A percentile compares a stretch with the other conserved stretches of the same genome.
These are phyloP conservation scores for Didymellaceae sp. DNA, from an alignment of 2,329 filamentous ascomycete genomes.

Conservation along the genomic window DNA sequence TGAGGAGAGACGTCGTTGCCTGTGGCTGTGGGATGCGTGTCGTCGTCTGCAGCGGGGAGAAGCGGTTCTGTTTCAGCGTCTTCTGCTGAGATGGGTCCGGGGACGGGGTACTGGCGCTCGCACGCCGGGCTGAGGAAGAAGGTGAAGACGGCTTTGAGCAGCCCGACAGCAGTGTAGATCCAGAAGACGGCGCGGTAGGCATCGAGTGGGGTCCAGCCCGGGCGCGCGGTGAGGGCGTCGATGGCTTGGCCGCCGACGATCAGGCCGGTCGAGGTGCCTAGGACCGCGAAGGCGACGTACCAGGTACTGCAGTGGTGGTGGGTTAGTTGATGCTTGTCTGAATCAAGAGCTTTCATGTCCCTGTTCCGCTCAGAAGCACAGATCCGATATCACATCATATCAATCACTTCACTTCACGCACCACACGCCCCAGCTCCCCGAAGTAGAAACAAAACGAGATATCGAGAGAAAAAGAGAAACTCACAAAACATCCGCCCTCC, in stretches of 20 bases:
- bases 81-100: not conserved
- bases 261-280: constrained; percentile 46
- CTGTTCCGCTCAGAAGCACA: no score
- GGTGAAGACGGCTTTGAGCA: constrained; percentile 48
- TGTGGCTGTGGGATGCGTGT: not conserved
- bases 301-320: constrained; percentile 46
- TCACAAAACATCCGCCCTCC: constrained; percentile 43
- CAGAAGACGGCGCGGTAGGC: constrained; percentile 53
- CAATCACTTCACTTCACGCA: no score
- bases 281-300: constrained; percentile 49
- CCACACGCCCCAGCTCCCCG: no score
- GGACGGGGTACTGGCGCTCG: constrained; percentile 37
- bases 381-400: no score
- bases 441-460: not conserved
- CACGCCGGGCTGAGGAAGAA: constrained; percentile 49
- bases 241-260: constrained; percentile 48
- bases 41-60: constrained; percentile 19
- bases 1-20: not conserved
- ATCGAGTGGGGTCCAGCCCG: constrained; percentile 47
- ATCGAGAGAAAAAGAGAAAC: not conserved
- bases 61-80: constrained; percentile 31
- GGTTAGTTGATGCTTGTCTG: no score
- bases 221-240: constrained; percentile 35
- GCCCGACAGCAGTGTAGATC: constrained; percentile 52
- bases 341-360: no score